phyloP scores from a whole-genome alignment of 2,329 filamentous ascomycete genomes.

The Ceratocystis eucalypticola region DNA sequence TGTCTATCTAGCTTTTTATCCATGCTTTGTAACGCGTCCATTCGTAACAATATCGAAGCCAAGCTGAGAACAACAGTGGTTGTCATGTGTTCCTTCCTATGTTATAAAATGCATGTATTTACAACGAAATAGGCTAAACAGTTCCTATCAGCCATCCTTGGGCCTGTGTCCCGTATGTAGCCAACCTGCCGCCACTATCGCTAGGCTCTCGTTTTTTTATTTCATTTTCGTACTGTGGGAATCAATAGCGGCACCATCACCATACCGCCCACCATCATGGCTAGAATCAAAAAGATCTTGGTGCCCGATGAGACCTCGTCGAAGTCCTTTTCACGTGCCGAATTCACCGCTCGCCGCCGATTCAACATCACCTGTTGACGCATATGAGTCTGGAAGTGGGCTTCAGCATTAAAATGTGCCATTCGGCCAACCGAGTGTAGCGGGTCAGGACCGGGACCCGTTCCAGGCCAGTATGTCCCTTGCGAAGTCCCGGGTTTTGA shows the following conservation, averaged over 20 bases:
- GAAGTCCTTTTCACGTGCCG: slow-evolving; percentile 2
- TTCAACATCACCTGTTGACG: slow-evolving; percentile 40
- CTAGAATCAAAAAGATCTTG: slow-evolving; percentile 10
- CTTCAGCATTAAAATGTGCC: slow-evolving; percentile 59
- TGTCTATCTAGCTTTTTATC: neutral
- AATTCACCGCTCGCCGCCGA: slow-evolving; percentile 9
- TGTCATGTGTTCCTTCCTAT: neutral
- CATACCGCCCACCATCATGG: slow-evolving; percentile 13
- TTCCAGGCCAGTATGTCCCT: slow-evolving; percentile 27
- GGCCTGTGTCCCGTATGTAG: neutral
- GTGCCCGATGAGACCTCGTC: neutral
- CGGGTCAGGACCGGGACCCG: slow-evolving; percentile 45
- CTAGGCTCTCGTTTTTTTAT: neutral
- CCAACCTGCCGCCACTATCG: neutral
- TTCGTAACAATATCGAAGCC: too few relatives aligned
- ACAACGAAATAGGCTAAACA: neutral
- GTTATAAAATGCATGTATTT: neutral
- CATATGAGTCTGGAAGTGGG: slow-evolving; percentile 62
- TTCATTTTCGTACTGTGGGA: neutral
- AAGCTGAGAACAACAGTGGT: too few relatives aligned
- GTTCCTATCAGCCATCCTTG: neutral
- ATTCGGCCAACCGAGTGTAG: slow-evolving; percentile 40
- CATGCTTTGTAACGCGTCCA: too few relatives aligned
- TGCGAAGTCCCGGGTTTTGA: slow-evolving; percentile 17
- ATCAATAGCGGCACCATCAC: slow-evolving; percentile 10